Conservation (phyloP, 2,329 filamentous ascomycete genomes). For the Phaeosphaeria sp. region DNA sequence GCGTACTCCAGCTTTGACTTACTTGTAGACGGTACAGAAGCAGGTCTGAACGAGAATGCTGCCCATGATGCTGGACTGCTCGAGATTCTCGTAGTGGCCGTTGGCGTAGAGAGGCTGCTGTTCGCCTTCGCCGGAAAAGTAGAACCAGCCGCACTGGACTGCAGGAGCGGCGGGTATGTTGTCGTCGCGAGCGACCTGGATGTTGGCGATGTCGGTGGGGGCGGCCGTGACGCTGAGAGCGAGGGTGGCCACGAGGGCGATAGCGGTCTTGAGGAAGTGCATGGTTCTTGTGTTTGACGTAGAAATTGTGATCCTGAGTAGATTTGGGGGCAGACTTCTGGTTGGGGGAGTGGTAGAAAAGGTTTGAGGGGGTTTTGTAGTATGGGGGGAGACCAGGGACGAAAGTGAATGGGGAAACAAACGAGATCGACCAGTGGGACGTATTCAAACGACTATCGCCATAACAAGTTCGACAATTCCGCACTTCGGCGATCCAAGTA, state of each 20-base stretch:
- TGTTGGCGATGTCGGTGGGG: not conserved
- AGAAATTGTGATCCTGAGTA: not conserved
- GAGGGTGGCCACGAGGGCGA: not conserved
- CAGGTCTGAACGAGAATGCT: not conserved
- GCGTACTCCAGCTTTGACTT: not conserved
- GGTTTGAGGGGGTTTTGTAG: not conserved
- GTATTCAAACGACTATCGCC: not conserved
- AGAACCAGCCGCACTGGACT: not conserved
- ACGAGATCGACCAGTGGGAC: not conserved
- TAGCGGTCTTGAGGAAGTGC: not conserved
- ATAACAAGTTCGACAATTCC: not conserved
- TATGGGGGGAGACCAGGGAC: not conserved
- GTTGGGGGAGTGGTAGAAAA: not conserved
- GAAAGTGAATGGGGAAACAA: not conserved
- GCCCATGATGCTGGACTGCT: not conserved
- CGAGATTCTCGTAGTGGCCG: constrained; percentile 6
- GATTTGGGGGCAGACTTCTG: not conserved
- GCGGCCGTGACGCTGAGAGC: not conserved
- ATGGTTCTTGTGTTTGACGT: not conserved
- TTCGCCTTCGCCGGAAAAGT: not conserved
- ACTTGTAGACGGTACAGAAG: constrained; percentile 4
- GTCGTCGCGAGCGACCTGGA: not conserved
- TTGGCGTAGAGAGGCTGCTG: not conserved
- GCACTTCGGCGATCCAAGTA: not conserved
- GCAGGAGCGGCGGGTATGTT: not conserved